These are phyloP conservation scores for Hypoxylon fragiforme DNA, from an alignment of 495 filamentous ascomycete genomes.

Conservation along the genomic window DNA sequence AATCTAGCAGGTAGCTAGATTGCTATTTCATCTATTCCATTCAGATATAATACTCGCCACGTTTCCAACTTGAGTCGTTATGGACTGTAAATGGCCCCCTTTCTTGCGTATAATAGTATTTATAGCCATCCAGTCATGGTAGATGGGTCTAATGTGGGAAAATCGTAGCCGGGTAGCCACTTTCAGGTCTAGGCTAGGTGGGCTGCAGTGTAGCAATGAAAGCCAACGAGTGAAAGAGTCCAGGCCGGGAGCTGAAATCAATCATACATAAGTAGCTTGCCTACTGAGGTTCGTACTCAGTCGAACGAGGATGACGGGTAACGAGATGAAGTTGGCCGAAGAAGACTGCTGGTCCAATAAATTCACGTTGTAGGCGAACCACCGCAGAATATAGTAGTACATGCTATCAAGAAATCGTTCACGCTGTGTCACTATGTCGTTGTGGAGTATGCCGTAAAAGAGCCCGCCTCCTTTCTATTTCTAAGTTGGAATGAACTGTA, in stretches of 20 bases:
- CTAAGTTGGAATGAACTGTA: no score
- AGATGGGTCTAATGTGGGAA: no score
- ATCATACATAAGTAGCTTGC: no score
- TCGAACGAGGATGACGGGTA: neutral
- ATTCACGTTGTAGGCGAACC: slow-evolving; percentile 32
- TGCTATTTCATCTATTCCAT: no score
- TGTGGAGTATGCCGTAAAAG: slow-evolving; percentile 3
- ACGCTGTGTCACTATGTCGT: slow-evolving; percentile 25
- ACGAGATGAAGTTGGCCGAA: slow-evolving; percentile 1
- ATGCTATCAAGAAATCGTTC: slow-evolving; percentile 7
- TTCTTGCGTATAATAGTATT: neutral
- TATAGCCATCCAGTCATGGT: no score
- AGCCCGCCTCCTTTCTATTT: neutral
- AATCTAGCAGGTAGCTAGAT: no score
- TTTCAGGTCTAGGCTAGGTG: neutral
- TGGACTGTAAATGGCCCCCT: neutral
- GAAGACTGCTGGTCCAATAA: slow-evolving; percentile 29
- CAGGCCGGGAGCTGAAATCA: neutral
- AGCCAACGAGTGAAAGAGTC: neutral
- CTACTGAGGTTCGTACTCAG: neutral
- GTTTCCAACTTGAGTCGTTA: neutral
- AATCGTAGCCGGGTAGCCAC: slow-evolving; percentile 2
- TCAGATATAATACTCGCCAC: neutral
- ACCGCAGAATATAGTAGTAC: slow-evolving; percentile 24
- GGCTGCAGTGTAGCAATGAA: slow-evolving; percentile 8